Percentiles rank a stretch among this genome's conserved stretches.
Evolutionary conservation across 2,329 filamentous ascomycete species (phyloP).

Genomic region (Paecilomyces fulvus): DNA sequence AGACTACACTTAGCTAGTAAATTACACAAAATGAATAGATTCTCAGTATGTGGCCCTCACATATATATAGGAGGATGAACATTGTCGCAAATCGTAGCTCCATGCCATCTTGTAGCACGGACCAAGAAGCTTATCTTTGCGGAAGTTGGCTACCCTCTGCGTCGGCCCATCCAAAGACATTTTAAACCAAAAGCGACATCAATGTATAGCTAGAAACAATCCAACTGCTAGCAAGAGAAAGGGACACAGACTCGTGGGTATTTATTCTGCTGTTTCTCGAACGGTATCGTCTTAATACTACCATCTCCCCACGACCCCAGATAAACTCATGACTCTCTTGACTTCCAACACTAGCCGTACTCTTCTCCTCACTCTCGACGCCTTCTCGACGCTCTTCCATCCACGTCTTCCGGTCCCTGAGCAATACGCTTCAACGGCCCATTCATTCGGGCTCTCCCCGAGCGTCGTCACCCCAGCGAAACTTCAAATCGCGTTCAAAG

Average conservation of each 20-base stretch:
- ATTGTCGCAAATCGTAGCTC: neutral
- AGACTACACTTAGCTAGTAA: neutral
- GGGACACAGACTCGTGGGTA: too few species aligned
- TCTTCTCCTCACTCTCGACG: slow-evolving; percentile 38
- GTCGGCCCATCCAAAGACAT: neutral
- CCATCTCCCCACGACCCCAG: neutral
- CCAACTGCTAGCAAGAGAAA: too few species aligned
- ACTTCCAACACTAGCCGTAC: slow-evolving; percentile 5
- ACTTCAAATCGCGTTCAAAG: slow-evolving; percentile 29
- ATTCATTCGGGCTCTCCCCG: slow-evolving; percentile 25
- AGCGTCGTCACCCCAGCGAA: slow-evolving; percentile 16
- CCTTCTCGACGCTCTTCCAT: slow-evolving; percentile 37
- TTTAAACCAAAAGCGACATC: neutral
- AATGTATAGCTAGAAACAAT: too few species aligned
- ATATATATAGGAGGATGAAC: too few species aligned
- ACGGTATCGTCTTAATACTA: neutral
- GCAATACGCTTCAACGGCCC: slow-evolving; percentile 33
- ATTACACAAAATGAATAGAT: neutral
- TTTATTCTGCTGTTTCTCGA: neutral
- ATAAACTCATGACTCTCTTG: neutral
- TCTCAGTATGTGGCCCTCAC: neutral
- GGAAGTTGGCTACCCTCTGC: neutral
- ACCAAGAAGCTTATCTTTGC: neutral
- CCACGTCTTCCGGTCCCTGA: slow-evolving; percentile 30
- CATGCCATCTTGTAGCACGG: neutral